Evolutionary conservation across 1,284 basidiomycete species (phyloP).

Genomic region (Leccinum colubrinum): DNA sequence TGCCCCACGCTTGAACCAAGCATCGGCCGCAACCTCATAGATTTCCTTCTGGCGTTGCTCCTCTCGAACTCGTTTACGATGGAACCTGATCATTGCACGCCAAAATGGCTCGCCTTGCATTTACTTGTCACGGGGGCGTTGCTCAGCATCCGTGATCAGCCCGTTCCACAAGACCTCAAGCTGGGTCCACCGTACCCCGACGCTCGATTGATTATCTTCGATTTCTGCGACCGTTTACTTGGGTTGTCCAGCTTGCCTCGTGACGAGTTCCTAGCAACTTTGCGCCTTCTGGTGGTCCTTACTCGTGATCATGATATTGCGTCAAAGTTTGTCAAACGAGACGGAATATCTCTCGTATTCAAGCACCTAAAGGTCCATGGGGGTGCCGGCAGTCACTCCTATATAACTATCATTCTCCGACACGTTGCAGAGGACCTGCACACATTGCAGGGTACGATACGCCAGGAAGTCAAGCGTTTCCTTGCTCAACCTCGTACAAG

Average conservation of each 20-base stretch:
- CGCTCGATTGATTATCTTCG: slow-evolving; percentile 68
- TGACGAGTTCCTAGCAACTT: slow-evolving; percentile 77
- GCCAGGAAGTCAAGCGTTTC: slow-evolving; percentile 78
- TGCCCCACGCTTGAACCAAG: slow-evolving; percentile 56
- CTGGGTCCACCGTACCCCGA: slow-evolving; percentile 61
- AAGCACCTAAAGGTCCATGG: slow-evolving; percentile 59
- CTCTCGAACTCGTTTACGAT: slow-evolving; percentile 52
- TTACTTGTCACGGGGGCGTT: slow-evolving; percentile 85
- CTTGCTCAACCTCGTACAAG: slow-evolving; percentile 71
- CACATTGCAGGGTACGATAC: slow-evolving; percentile 74
- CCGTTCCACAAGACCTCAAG: slow-evolving; percentile 51
- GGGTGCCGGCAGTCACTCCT: slow-evolving; percentile 73
- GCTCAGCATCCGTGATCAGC: slow-evolving; percentile 73
- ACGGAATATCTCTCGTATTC: slow-evolving; percentile 70
- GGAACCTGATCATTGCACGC: slow-evolving; percentile 52
- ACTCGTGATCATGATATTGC: slow-evolving; percentile 69
- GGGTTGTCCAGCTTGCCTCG: slow-evolving; percentile 58
- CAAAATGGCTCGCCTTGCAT: slow-evolving; percentile 84
- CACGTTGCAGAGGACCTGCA: slow-evolving; percentile 84
- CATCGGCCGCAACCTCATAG: slow-evolving; percentile 56
- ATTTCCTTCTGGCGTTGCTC: slow-evolving; percentile 62
- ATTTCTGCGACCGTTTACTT: slow-evolving; percentile 71
- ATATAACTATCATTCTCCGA: slow-evolving; percentile 85
- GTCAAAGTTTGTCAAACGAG: slow-evolving; percentile 58
- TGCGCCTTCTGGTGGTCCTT: slow-evolving; percentile 81